phyloP scores from a whole-genome alignment of 176 grass and related monocot genomes.

The Oryza officinalis region DNA sequence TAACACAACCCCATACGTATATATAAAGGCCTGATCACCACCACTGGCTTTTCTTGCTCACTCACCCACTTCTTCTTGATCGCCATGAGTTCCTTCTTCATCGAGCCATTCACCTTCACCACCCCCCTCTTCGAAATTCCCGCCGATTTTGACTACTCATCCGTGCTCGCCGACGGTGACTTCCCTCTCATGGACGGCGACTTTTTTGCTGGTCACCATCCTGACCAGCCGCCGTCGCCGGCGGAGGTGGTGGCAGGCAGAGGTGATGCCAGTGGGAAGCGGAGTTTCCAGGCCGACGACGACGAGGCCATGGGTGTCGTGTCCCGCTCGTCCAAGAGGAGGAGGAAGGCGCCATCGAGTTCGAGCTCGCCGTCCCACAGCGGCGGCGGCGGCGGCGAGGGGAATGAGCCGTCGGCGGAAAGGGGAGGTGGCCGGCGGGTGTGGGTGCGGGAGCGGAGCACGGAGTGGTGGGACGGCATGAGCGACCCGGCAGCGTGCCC shows the following conservation, averaged over 20 bases:
- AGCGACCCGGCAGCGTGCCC: constrained; percentile 45
- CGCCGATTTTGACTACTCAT: too few relatives aligned
- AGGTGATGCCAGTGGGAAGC: constrained; percentile 16
- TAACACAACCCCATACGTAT: too few relatives aligned
- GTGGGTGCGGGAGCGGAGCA: constrained; percentile 62
- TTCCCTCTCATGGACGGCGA: too few relatives aligned
- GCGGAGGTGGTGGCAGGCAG: neutral
- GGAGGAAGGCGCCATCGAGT: neutral
- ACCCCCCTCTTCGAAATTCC: too few relatives aligned
- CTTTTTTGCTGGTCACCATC: too few relatives aligned
- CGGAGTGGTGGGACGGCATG: constrained; percentile 76
- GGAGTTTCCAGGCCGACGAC: neutral
- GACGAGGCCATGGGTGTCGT: neutral
- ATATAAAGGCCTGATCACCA: too few relatives aligned
- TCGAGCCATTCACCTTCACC: too few relatives aligned
- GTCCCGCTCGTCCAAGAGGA: neutral
- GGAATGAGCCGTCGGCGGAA: neutral
- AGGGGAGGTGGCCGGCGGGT: constrained; percentile 37
- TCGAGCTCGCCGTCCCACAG: constrained; percentile 16
- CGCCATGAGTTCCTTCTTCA: too few relatives aligned
- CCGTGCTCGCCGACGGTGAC: too few relatives aligned
- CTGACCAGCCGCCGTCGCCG: neutral
- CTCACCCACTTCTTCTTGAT: too few relatives aligned
- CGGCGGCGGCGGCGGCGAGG: neutral
- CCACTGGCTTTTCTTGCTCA: too few relatives aligned